Evolutionary conservation across 257 asterid species (phyloP).

Genomic region (Rhazya stricta): DNA sequence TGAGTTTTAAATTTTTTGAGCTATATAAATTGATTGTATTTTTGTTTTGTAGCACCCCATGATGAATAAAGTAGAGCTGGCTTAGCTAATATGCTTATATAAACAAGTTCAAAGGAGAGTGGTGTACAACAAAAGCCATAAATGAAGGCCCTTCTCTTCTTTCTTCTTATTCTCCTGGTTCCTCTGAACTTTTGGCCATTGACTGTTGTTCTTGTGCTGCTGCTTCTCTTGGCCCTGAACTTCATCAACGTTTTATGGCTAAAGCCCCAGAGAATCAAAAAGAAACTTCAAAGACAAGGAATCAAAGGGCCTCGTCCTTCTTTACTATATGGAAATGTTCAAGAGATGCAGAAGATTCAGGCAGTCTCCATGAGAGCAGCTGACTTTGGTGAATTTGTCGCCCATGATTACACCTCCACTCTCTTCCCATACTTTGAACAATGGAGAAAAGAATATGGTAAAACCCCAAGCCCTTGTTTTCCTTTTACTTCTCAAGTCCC

Average conservation of each 20-base stretch:
- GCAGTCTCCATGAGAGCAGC: constrained; percentile 25
- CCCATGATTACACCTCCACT: constrained; percentile 79
- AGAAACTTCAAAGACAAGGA: constrained; percentile 65
- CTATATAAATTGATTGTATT: not conserved
- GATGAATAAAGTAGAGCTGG: not conserved
- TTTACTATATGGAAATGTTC: constrained; percentile 49
- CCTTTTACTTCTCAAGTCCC: not conserved
- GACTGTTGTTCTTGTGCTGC: constrained; percentile 5
- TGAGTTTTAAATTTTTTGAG: too few species aligned
- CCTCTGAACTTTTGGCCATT: not conserved
- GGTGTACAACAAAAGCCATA: constrained; percentile 11
- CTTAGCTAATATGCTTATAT: not conserved
- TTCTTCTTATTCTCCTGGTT: constrained; percentile 8
- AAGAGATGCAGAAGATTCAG: constrained; percentile 73
- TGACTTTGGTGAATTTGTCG: constrained; percentile 43
- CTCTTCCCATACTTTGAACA: constrained; percentile 82
- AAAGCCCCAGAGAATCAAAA: constrained; percentile 32
- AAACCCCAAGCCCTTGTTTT: not conserved
- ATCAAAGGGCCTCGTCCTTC: constrained; percentile 67
- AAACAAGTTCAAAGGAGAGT: not conserved
- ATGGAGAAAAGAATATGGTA: constrained; percentile 81
- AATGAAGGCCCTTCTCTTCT: constrained; percentile 37
- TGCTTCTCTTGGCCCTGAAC: constrained; percentile 22
- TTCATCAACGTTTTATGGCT: constrained; percentile 31
- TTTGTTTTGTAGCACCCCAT: not conserved